phyloP scores from a whole-genome alignment of 148 eudicot species.

The Diospyros lotus region DNA sequence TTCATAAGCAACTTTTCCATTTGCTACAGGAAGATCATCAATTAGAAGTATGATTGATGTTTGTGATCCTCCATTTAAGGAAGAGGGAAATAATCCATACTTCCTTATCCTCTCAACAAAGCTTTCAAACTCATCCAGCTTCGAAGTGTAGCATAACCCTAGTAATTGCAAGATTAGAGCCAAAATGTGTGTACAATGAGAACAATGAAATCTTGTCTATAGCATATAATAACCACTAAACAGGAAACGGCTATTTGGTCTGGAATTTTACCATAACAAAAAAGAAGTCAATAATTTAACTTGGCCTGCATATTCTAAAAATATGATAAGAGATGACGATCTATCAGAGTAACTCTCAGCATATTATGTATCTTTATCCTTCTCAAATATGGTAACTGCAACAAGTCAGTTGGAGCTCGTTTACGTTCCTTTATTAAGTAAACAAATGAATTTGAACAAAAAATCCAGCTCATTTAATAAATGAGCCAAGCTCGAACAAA shows the following conservation, averaged over 20 bases:
- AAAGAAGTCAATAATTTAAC: background rate
- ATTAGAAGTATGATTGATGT: constrained; percentile 53
- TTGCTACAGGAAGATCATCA: constrained; percentile 90
- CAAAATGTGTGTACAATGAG: background rate
- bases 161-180: background rate
- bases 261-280: no score
- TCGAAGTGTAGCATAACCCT: constrained; percentile 77
- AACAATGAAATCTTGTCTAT: background rate
- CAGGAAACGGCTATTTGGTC: background rate
- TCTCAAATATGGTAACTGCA: background rate
- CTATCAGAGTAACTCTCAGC: background rate
- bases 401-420: no score
- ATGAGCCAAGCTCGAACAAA: no score
- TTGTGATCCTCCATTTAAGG: constrained; percentile 26
- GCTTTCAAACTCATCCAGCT: constrained; percentile 91
- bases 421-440: no score
- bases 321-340: background rate
- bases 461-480: no score
- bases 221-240: background rate
- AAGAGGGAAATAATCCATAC: constrained; percentile 61
- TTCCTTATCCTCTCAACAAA: constrained; percentile 79
- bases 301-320: background rate
- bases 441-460: no score
- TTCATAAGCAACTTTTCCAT: constrained; percentile 60
- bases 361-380: background rate